Evolutionary conservation across 345 rosid species (phyloP).

Genomic region (Toxicodendron radicans): DNA sequence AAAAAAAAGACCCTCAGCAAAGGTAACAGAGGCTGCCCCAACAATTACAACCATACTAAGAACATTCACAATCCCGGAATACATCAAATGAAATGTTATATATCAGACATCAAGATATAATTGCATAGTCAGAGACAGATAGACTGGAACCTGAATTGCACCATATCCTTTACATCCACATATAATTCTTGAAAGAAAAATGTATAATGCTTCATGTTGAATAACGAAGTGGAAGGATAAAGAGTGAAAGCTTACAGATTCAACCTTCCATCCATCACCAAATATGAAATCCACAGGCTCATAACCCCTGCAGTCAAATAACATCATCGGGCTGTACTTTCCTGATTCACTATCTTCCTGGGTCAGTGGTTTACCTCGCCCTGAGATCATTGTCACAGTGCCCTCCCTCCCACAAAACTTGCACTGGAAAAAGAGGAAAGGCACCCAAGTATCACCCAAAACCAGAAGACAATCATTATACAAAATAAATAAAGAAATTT

Average conservation of each 20-base stretch:
- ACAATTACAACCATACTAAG: neutral
- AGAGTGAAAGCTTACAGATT: conserved; percentile 63
- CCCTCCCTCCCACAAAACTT: conserved; percentile 88
- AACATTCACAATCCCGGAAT: neutral
- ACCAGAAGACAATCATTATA: conserved; percentile 6
- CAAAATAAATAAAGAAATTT: neutral
- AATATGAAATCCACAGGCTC: conserved; percentile 75
- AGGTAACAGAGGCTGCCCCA: too few species aligned
- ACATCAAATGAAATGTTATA: neutral
- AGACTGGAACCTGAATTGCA: neutral
- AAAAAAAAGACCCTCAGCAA: too few species aligned
- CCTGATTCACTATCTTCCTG: conserved; percentile 56
- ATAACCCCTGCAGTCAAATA: conserved; percentile 79
- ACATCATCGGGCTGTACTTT: conserved; percentile 71
- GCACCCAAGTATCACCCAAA: conserved; percentile 11
- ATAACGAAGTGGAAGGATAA: conserved; percentile 1
- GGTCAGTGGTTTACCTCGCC: conserved; percentile 66
- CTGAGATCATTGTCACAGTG: conserved; percentile 70
- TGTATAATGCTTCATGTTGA: neutral
- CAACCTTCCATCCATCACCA: conserved; percentile 68
- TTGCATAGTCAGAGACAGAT: neutral
- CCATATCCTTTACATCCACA: neutral
- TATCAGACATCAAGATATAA: neutral
- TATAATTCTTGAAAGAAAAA: conserved; percentile 1
- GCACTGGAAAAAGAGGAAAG: conserved; percentile 48